phyloP scores from a whole-genome alignment of 2,329 filamentous ascomycete species.

The Tolypocladium album region DNA sequence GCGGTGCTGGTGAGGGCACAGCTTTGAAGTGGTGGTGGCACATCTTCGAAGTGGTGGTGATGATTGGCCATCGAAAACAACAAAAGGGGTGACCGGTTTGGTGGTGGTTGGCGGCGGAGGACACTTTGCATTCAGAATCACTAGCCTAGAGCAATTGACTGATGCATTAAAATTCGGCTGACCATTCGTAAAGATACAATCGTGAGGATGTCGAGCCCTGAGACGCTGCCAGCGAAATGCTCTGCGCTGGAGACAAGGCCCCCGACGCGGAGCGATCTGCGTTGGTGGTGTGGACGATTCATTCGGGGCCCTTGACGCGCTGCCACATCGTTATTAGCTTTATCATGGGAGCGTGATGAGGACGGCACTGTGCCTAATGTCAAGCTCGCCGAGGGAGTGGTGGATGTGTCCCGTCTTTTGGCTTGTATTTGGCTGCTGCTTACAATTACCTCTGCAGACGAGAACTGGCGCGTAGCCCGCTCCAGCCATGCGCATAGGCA shows the following conservation, averaged over 20 bases:
- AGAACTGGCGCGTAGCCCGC: too few relatives aligned
- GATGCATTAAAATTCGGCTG: not conserved
- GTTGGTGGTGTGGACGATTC: too few relatives aligned
- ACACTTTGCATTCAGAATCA: not conserved
- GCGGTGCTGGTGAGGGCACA: conserved; percentile 1
- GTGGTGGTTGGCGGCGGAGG: conserved; percentile 20
- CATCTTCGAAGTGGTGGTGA: conserved; percentile 20
- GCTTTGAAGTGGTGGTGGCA: conserved; percentile 20
- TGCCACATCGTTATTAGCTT: too few relatives aligned
- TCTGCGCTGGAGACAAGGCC: too few relatives aligned
- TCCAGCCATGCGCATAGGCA: too few relatives aligned
- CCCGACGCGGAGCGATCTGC: not conserved
- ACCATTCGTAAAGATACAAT: not conserved
- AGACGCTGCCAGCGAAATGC: not conserved
- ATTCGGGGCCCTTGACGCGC: too few relatives aligned
- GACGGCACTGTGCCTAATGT: too few relatives aligned
- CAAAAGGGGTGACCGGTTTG: conserved; percentile 17
- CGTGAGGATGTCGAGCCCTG: not conserved
- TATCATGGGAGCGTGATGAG: too few relatives aligned
- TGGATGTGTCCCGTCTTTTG: too few relatives aligned
- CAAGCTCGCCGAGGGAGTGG: too few relatives aligned
- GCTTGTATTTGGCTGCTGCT: too few relatives aligned
- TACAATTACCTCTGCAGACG: too few relatives aligned
- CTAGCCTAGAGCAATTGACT: not conserved
- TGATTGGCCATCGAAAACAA: conserved; percentile 2